Evolutionary conservation across 2,329 filamentous ascomycete genomes (phyloP), one percentile per base, ranked within the genome.

Genomic region (Colletotrichum orbiculare): DNA sequence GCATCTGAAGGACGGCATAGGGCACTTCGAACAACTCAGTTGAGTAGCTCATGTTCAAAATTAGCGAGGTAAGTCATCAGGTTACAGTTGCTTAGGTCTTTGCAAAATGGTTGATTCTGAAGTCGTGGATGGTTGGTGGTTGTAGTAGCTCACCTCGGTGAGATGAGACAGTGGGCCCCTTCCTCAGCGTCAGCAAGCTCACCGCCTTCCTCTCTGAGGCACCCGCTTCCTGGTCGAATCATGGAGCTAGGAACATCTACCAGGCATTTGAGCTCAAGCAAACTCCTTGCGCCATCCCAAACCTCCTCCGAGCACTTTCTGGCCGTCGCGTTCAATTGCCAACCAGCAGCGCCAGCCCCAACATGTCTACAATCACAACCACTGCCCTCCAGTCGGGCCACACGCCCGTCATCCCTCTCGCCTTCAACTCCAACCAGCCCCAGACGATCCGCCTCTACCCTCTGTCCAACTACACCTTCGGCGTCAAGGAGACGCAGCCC

Each of bases 391-490:
- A 95, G 78, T 94, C 92, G 78, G 91, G 89, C 60, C 87, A 90
- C 69, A 89, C 91, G 79, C 94, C 95, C 33, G 89, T 90, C 68
- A 86, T 93, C 57, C 94, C 94, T 34, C 89, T 92, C 68, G 81
- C 89, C 70, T 99, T 99, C 86, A 92, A 94, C 75, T 89, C 87
- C 56, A 94, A 95, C 76, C 96, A 99, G 79, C 93, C 95, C 39
- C 83, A 89, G 71, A 96, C 94, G 2, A 94, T 99, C 74, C 92
- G 92, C 57, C 87, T 99, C 34, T 98, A 94, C 75, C 96, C 96
- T 39, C 87, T 99, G 53, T 97, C 94, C 71, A 99, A 98, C 85
- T 99, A 99, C 84, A 98, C 96, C 33, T 98, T 99, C 74, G 95
- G 95, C 68, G 97, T 96, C 67, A 99, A 99, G 81, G 96, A 98